Evolutionary conservation across 2,329 filamentous ascomycete genomes (phyloP).

Genomic region (Xylaria sp.): DNA sequence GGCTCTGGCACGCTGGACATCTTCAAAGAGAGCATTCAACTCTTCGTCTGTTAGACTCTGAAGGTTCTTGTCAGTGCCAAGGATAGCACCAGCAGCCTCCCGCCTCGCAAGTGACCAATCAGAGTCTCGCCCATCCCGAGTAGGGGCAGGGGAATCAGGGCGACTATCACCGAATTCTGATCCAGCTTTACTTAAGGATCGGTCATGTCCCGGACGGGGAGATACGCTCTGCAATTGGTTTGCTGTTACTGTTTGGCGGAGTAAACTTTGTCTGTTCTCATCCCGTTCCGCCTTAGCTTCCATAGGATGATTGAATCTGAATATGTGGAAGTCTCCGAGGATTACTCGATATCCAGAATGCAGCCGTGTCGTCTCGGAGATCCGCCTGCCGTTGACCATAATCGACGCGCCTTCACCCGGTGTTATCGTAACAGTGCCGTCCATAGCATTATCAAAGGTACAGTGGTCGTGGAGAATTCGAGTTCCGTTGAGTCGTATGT

Average conservation of each 20-base stretch:
- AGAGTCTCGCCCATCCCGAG: conserved; percentile 77
- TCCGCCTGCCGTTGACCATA: conserved; percentile 95
- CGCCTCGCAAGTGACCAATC: conserved; percentile 95
- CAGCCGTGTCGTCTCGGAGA: conserved; percentile 85
- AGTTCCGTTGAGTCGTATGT: conserved; percentile 93
- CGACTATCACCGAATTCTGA: conserved; percentile 84
- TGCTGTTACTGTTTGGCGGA: conserved; percentile 82
- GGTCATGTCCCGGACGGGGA: conserved; percentile 75
- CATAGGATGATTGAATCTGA: conserved; percentile 97
- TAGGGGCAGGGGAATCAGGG: conserved; percentile 81
- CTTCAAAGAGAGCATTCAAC: conserved; percentile 91
- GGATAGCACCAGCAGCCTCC: conserved; percentile 90
- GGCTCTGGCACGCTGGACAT: conserved; percentile 88
- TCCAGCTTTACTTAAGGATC: conserved; percentile 79
- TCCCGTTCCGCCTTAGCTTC: conserved; percentile 93
- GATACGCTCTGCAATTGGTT: conserved; percentile 66
- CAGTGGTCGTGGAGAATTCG: conserved; percentile 95
- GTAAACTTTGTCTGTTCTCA: conserved; percentile 83
- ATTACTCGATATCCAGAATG: conserved; percentile 96
- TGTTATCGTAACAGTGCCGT: conserved; percentile 91
- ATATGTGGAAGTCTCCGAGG: conserved; percentile 97
- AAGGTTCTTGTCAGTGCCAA: conserved; percentile 92
- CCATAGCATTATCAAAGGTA: conserved; percentile 85
- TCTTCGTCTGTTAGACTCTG: conserved; percentile 92
- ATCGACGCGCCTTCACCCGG: conserved; percentile 93